Evolutionary conservation across 176 grass and related monocot species (phyloP).

Genomic region (Canna indica): DNA sequence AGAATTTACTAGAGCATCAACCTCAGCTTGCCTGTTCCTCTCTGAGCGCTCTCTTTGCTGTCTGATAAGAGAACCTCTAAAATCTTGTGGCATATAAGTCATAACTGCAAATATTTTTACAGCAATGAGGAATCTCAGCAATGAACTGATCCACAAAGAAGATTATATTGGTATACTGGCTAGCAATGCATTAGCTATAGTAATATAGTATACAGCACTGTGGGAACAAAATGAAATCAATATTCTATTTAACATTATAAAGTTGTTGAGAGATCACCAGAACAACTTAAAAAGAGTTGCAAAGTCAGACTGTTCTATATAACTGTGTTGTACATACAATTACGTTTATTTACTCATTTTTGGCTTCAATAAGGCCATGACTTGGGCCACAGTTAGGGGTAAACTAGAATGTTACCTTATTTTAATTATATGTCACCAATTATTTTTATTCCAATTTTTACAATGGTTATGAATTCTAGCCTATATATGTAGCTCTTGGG

Average conservation of each 20-base stretch:
- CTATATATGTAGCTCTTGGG: too few relatives aligned
- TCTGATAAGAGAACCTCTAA: constrained; percentile 77
- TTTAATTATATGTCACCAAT: too few relatives aligned
- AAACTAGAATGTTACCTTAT: too few relatives aligned
- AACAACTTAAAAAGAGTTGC: not conserved
- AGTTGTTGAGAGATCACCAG: not conserved
- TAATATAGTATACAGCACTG: not conserved
- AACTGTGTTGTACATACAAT: too few relatives aligned
- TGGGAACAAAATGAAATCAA: not conserved
- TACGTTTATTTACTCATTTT: too few relatives aligned
- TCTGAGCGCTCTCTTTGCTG: constrained; percentile 90
- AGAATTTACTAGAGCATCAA: constrained; percentile 72
- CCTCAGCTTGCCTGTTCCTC: constrained; percentile 80
- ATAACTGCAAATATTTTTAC: constrained; percentile 73
- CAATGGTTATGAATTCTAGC: too few relatives aligned
- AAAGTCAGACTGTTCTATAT: not conserved
- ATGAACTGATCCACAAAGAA: not conserved
- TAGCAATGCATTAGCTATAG: not conserved
- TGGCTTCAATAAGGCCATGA: too few relatives aligned
- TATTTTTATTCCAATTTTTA: too few relatives aligned
- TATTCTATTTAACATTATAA: too few relatives aligned
- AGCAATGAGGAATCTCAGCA: constrained; percentile 20
- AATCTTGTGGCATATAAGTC: constrained; percentile 99
- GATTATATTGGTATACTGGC: not conserved
- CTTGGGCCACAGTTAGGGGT: too few relatives aligned